phyloP scores from a whole-genome alignment of 345 rosid species.

The Brassica nigra region DNA sequence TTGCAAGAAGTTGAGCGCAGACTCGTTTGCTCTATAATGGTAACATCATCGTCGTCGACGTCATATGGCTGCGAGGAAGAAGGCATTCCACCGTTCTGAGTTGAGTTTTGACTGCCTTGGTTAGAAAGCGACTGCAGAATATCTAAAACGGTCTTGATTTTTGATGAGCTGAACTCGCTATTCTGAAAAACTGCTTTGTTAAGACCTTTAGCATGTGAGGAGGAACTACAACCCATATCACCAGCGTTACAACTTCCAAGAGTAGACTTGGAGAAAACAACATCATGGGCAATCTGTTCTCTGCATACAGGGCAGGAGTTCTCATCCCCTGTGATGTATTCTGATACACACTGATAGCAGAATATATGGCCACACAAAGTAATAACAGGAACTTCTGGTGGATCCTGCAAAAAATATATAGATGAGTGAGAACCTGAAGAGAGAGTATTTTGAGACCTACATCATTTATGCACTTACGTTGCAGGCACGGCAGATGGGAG shows the following conservation, averaged over 20 bases:
- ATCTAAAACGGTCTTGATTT: slow-evolving; percentile 72
- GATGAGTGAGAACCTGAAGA: slow-evolving; percentile 18
- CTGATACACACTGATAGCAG: slow-evolving; percentile 78
- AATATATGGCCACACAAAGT: slow-evolving; percentile 85
- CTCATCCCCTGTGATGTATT: slow-evolving; percentile 70
- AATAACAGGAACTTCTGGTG: slow-evolving; percentile 77
- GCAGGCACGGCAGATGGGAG: slow-evolving; percentile 65
- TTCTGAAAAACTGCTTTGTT: slow-evolving; percentile 51
- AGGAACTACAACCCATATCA: slow-evolving; percentile 47
- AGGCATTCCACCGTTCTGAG: slow-evolving; percentile 38
- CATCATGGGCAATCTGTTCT: slow-evolving; percentile 70
- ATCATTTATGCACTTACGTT: slow-evolving; percentile 53
- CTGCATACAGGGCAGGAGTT: slow-evolving; percentile 85
- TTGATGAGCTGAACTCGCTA: slow-evolving; percentile 64
- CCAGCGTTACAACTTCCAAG: slow-evolving; percentile 56
- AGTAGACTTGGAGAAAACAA: slow-evolving; percentile 74
- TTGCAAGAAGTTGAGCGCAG: too few species aligned
- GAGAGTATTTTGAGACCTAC: background rate
- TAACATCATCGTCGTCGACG: slow-evolving; percentile 32
- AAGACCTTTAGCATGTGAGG: slow-evolving; percentile 41
- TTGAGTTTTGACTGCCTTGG: slow-evolving; percentile 40
- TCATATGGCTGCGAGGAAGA: slow-evolving; percentile 37
- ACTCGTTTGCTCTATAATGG: slow-evolving; percentile 44
- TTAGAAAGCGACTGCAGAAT: slow-evolving; percentile 53
- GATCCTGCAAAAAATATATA: slow-evolving; percentile 45